Percentiles rank a stretch among this genome's conserved stretches.
Conservation (phyloP, 2,329 filamentous ascomycete genomes). For the Alternaria sp. region DNA sequence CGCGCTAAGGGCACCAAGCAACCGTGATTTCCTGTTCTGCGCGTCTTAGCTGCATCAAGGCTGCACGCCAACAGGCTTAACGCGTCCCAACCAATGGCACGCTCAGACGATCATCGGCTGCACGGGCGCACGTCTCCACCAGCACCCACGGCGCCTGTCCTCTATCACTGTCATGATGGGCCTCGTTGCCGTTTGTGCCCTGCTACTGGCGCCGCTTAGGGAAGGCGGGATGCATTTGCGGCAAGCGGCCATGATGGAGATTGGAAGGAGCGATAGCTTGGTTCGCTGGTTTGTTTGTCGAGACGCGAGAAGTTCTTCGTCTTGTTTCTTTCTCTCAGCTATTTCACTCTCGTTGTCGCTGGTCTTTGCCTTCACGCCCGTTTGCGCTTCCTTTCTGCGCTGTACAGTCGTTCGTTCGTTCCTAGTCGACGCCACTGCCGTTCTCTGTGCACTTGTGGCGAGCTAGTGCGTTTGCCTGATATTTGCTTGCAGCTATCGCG, state of each 20-base stretch:
- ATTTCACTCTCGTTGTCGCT: not conserved
- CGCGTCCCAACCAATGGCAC: not conserved
- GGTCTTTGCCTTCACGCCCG: not conserved
- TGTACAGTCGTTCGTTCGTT: not conserved
- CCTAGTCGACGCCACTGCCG: not conserved
- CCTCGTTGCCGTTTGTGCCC: constrained; percentile 2
- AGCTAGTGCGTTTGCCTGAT: not conserved
- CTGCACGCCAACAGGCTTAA: constrained; percentile 4
- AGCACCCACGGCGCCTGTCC: not conserved
- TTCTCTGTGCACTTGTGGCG: not conserved
- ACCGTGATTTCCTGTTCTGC: not conserved
- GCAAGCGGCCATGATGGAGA: not conserved
- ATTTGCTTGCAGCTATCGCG: not conserved
- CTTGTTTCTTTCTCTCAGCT: not conserved
- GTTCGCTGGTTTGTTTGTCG: not conserved
- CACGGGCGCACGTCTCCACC: constrained; percentile 2
- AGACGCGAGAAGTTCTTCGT: not conserved
- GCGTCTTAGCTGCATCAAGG: constrained; percentile 12
- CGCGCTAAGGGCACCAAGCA: not conserved
- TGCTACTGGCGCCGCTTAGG: constrained; percentile 3
- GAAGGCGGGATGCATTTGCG: not conserved
- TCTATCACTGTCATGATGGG: constrained; percentile 1
- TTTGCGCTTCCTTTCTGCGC: not conserved
- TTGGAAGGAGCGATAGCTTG: constrained; percentile 6
- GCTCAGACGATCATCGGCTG: not conserved